Base-by-base conservation (phyloP, 2,329 filamentous ascomycete genomes). In the Exophiala phaeomuriformis region DNA sequence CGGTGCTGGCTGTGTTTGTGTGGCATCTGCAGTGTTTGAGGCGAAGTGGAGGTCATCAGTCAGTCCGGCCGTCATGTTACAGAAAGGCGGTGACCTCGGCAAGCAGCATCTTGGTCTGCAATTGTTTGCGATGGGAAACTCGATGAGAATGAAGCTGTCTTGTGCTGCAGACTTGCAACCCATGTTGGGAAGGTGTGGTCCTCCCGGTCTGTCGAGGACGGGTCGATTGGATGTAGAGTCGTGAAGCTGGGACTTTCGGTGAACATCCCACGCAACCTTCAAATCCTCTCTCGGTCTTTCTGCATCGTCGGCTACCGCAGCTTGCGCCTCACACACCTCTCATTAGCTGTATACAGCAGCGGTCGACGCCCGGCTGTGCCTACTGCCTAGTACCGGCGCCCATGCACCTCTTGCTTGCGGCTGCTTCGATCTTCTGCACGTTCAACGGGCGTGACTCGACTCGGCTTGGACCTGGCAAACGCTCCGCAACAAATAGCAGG, bases 1-100 rank as follows among this genome's bases (percentile, higher is more conserved):
- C 27, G 12, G 1, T 19, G 19, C 19, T 19, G 19, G 19, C 19
- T 55, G 40, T 35, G 42, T 53, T 47, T 32, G 47, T 44, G 40
- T 44, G 43, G 41, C 45, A 46, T 51, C 12, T 41, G 39, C 39
- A 41, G 3, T 55, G 56, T 53, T 31, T 55, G 52, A 58, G 50
- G 56, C 52, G 32, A 55, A 58, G 49, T 49, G 51, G 56, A 49
- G 52, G 50, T 48, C 19, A 19, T 19, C 19, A 19, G 19, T 19
- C 19, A 19, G 19, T 19, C 19, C 19, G 19, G 19, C 19, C 19
- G 19, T 19, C 37, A 39, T 37, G 29, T 32, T 32, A 45, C 8
- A 33, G 45, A 59, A 56, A 41, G 50, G 53, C 52, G 52, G 56
- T 55, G 56, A 53, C 49, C 45, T 41, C 39, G 30, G 40, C 10